Percentiles rank a stretch among this genome's conserved stretches.
Evolutionary conservation across 805 yeast genomes (phyloP).

Genomic region (Teunomyces atbi): DNA sequence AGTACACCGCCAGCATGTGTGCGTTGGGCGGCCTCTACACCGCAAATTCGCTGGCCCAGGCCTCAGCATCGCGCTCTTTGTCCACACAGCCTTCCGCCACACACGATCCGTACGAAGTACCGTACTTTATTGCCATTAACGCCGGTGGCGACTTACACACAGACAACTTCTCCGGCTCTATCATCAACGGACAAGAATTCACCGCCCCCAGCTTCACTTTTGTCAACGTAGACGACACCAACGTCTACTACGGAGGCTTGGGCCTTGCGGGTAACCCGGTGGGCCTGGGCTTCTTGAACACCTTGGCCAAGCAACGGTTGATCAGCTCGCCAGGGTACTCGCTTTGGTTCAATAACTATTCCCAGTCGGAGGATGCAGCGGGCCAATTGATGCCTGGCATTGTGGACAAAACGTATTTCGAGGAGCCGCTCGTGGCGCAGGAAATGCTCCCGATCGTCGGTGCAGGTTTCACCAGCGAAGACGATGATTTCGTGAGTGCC

Average conservation of each 20-base stretch:
- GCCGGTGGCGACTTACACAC: slow-evolving; percentile 29
- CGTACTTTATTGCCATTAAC: slow-evolving; percentile 24
- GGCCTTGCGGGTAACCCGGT: slow-evolving; percentile 29
- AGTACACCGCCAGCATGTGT: slow-evolving; percentile 26
- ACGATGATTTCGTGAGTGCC: background rate
- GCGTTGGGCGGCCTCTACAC: slow-evolving; percentile 24
- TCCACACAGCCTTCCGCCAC: slow-evolving; percentile 11
- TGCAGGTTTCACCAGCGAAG: slow-evolving; percentile 19
- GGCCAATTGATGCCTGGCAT: slow-evolving; percentile 56
- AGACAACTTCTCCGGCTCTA: slow-evolving; percentile 20
- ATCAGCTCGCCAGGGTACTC: slow-evolving; percentile 35
- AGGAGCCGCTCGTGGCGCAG: slow-evolving; percentile 49
- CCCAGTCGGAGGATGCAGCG: slow-evolving; percentile 11
- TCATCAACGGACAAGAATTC: slow-evolving; percentile 11
- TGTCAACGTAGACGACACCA: slow-evolving; percentile 22
- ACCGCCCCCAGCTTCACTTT: slow-evolving; percentile 24
- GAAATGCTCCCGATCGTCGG: slow-evolving; percentile 37
- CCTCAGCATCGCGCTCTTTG: slow-evolving; percentile 9
- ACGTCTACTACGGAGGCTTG: slow-evolving; percentile 29
- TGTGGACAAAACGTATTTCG: slow-evolving; percentile 46
- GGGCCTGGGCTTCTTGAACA: slow-evolving; percentile 28
- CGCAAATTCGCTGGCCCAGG: slow-evolving; percentile 10
- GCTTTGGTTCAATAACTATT: slow-evolving; percentile 23
- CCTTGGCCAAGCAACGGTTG: slow-evolving; percentile 16
- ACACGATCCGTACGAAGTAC: slow-evolving; percentile 19